Conservation (phyloP, 2,329 filamentous ascomycete genomes). For the Stagonosporopsis cucurbitacearum region DNA sequence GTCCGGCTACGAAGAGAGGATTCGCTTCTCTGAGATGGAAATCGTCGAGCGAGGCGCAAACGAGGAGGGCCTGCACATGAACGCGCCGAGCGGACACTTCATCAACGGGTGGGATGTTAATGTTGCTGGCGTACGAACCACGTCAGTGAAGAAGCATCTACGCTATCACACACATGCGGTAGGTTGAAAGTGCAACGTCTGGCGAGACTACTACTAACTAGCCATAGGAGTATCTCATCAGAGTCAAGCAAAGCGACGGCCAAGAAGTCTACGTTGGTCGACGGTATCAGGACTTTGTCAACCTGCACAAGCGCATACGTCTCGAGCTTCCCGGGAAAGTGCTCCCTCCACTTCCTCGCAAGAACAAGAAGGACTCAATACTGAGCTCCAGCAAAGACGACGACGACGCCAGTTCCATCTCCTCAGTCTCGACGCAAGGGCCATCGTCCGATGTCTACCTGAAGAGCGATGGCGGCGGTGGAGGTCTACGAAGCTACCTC, state of each 20-base stretch:
- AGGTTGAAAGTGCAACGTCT: constrained; percentile 45
- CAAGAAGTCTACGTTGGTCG: constrained; percentile 80
- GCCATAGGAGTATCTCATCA: constrained; percentile 81
- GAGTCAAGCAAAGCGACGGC: constrained; percentile 79
- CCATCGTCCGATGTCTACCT: constrained; percentile 49
- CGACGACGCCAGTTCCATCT: constrained; percentile 80
- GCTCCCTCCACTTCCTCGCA: constrained; percentile 83
- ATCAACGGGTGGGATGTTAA: constrained; percentile 98
- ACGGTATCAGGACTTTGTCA: constrained; percentile 86
- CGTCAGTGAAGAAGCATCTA: constrained; percentile 82
- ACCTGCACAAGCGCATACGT: constrained; percentile 78
- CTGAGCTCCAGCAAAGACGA: constrained; percentile 62
- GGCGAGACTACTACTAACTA: background rate
- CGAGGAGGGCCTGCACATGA: constrained; percentile 85
- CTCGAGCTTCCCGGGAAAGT: constrained; percentile 90
- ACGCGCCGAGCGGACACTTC: constrained; percentile 86
- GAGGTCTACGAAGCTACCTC: constrained; percentile 55
- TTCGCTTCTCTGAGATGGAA: constrained; percentile 95
- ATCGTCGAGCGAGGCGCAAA: constrained; percentile 93
- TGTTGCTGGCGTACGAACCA: constrained; percentile 84
- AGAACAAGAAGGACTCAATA: constrained; percentile 82
- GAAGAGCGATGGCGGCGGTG: constrained; percentile 44
- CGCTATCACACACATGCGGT: constrained; percentile 91
- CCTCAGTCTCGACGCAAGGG: constrained; percentile 76
- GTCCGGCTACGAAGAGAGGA: constrained; percentile 96